phyloP scores from a whole-genome alignment of 1,284 basidiomycete genomes.

The Fereydounia khargensis region DNA sequence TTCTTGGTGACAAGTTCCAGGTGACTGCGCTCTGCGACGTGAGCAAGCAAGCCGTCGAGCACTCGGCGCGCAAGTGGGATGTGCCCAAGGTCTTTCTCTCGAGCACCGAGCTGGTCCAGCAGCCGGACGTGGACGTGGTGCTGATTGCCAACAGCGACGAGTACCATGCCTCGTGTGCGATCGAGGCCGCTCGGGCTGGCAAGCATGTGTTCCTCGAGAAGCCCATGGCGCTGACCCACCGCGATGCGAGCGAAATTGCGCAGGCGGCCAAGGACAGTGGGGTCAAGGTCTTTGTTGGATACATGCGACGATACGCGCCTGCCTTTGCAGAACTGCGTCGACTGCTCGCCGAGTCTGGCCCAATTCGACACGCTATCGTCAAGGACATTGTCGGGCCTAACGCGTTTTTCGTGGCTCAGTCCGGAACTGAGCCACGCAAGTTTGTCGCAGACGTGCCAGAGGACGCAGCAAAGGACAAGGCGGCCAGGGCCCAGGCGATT shows the following conservation, averaged over 20 bases:
- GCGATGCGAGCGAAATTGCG: conserved; percentile 24
- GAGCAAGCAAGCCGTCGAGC: conserved; percentile 35
- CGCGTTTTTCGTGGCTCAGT: conserved; percentile 57
- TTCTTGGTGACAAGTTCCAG: conserved; percentile 37
- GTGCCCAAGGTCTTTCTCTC: conserved; percentile 27
- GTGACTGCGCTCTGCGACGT: conserved; percentile 58
- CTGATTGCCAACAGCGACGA: conserved; percentile 40
- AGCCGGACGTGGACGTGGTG: conserved; percentile 49
- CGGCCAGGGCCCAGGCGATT: conserved; percentile 13
- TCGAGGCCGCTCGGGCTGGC: conserved; percentile 25
- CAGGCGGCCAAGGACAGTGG: conserved; percentile 10
- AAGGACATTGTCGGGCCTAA: conserved; percentile 60
- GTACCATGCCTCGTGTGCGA: conserved; percentile 30
- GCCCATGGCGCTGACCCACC: conserved; percentile 35
- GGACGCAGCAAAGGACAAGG: conserved; percentile 8
- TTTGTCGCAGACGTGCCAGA: conserved; percentile 48
- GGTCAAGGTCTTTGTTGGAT: conserved; percentile 57
- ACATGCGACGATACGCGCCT: conserved; percentile 59
- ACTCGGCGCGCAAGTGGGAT: conserved; percentile 53
- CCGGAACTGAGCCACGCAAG: conserved; percentile 52
- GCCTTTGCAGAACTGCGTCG: conserved; percentile 57
- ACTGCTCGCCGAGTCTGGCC: conserved; percentile 45
- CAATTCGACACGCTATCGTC: conserved; percentile 57
- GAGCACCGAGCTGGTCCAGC: conserved; percentile 38
- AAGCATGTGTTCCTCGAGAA: conserved; percentile 46